Percentiles rank a stretch among this genome's conserved stretches.
Conservation (phyloP, 1,284 basidiomycete genomes). For the Albatrellus sp. region DNA sequence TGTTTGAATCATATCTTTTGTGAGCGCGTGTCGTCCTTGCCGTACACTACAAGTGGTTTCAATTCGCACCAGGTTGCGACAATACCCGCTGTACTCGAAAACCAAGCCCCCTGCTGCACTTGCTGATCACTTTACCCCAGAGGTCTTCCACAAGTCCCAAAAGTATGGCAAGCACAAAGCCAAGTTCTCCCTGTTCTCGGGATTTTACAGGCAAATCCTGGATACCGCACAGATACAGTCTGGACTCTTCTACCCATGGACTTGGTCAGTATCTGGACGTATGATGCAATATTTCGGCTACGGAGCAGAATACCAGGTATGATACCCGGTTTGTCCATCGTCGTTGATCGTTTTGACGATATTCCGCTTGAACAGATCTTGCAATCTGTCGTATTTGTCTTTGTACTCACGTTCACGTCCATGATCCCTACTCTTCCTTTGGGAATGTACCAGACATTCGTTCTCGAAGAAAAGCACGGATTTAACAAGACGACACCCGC, state of each 20-base stretch:
- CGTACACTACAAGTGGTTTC: not conserved
- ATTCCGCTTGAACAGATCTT: constrained; percentile 41
- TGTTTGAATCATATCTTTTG: constrained; percentile 78
- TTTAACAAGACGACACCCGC: constrained; percentile 88
- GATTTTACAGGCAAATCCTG: constrained; percentile 60
- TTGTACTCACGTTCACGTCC: constrained; percentile 55
- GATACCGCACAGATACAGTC: constrained; percentile 65
- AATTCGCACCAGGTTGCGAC: constrained; percentile 45
- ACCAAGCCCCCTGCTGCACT: constrained; percentile 69
- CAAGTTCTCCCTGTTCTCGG: constrained; percentile 67
- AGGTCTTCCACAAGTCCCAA: constrained; percentile 84
- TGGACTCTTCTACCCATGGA: constrained; percentile 64
- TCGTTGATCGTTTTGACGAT: not conserved
- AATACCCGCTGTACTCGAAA: constrained; percentile 76
- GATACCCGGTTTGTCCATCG: constrained; percentile 11
- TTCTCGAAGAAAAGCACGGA: constrained; percentile 89
- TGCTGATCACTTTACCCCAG: constrained; percentile 56
- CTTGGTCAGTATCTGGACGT: constrained; percentile 55
- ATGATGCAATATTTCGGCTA: constrained; percentile 44
- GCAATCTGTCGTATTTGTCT: constrained; percentile 75
- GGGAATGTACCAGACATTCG: constrained; percentile 80
- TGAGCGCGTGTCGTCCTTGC: constrained; percentile 23
- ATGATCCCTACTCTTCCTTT: constrained; percentile 64
- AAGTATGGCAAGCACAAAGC: constrained; percentile 88
- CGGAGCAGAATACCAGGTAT: constrained; percentile 54